Evolutionary conservation across 352 stramenopile genomes (phyloP), one percentile per base, ranked within the genome.

Genomic region (Globisporangium canariense): DNA sequence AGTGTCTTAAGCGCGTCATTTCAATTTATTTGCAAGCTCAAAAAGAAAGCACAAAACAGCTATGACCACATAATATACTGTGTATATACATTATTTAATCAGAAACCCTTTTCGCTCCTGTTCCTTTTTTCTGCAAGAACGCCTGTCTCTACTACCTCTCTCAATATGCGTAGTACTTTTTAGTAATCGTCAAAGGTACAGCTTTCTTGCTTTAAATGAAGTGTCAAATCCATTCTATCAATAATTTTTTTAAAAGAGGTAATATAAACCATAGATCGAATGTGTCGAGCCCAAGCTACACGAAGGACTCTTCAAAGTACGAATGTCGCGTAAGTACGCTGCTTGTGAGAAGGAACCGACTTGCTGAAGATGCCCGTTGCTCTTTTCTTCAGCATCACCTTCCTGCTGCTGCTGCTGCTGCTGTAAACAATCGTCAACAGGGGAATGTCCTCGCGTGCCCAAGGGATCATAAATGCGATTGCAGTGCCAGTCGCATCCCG

Each of bases 221-320:
- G 14, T 20, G 16, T 20, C 7, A 22, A 47, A 20, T 20, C 18
- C 25, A 28, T 28, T 4, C 18, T 22, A 9, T 3, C 3, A 22
- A 49, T 0, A 22, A 49, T 11, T 10, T 4, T 13, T 13, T n/a
- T n/a, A n/a, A 38, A 4, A 25, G 2, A 40, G 30, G 25, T 7
- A 9, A 40, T 40, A 56, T 4, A 36, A 40, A 41, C 50, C 5
- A 16, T 10, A 5, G 25, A 56, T 28, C 25, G 25, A 32, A 22
- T 18, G 25, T 28, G 25, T 20, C 7, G 51, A 49, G 43, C 18
- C 11, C 20, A 18, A 28, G 16, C 7, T 30, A 45, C 32, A 18
- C 28, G 10, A 41, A 43, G 4, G 30, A 32, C 52, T 10, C 52
- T 32, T 45, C 32, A 58, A 58, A 58, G 52, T 58, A 58, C 52